Percentiles rank a stretch among this genome's conserved stretches.
Evolutionary conservation across 345 rosid species (phyloP).

Genomic region (Rhodomyrtus tomentosa): DNA sequence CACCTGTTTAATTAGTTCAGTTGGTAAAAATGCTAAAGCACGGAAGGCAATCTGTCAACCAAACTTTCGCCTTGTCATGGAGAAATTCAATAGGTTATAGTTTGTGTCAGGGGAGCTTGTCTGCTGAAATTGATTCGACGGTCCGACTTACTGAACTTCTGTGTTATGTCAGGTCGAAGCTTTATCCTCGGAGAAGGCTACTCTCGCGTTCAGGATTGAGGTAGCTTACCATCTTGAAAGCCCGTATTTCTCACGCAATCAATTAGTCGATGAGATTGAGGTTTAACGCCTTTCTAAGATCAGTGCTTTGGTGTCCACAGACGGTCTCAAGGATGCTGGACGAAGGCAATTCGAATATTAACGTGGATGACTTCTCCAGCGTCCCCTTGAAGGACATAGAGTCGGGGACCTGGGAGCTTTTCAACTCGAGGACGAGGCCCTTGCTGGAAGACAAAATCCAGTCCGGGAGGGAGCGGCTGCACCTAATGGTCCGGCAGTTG

Average conservation of each 20-base stretch:
- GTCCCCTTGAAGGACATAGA: conserved; percentile 46
- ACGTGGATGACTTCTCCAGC: conserved; percentile 7
- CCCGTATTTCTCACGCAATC: background rate
- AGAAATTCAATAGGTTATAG: background rate
- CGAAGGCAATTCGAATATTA: conserved; percentile 33
- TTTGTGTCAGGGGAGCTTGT: background rate
- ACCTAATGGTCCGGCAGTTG: conserved; percentile 55
- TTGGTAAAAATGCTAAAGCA: background rate
- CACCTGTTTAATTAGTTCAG: background rate
- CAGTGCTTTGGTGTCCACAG: conserved; percentile 18
- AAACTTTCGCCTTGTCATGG: background rate
- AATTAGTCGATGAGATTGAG: background rate
- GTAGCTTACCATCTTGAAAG: conserved; percentile 14
- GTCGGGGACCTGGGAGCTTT: conserved; percentile 48
- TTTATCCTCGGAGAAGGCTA: conserved; percentile 90
- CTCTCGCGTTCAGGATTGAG: conserved; percentile 74
- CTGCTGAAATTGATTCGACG: background rate
- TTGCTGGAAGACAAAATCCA: conserved; percentile 47
- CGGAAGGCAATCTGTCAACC: background rate
- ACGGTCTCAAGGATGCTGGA: conserved; percentile 70
- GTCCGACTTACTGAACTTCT: background rate
- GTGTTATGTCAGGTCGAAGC: conserved; percentile 59
- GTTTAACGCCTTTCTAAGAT: background rate
- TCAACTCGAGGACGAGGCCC: conserved; percentile 44
- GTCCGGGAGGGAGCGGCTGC: conserved; percentile 65